Conservation (phyloP, 352 stramenopile genomes). For the Pythium aristosporum region DNA sequence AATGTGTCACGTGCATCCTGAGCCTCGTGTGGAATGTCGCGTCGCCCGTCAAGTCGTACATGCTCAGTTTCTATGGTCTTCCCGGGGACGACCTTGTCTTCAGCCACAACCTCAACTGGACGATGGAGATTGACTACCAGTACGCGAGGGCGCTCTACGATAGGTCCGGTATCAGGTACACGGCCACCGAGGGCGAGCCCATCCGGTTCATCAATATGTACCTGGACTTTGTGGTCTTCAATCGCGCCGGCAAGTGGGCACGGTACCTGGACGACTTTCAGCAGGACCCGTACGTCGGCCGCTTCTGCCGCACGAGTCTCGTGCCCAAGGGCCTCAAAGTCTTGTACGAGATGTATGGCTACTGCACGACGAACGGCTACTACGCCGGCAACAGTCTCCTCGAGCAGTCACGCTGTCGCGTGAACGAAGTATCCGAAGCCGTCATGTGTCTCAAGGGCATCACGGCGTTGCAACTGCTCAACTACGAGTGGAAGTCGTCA, state of each 20-base stretch:
- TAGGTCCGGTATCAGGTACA: slow-evolving; percentile 17
- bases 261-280: slow-evolving; percentile 20
- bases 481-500: slow-evolving; percentile 25
- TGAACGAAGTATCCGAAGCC: slow-evolving; percentile 23
- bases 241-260: slow-evolving; percentile 15
- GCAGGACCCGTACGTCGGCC: slow-evolving; percentile 19
- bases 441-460: slow-evolving; percentile 30
- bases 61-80: slow-evolving; percentile 22
- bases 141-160: slow-evolving; percentile 22
- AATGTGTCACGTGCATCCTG: slow-evolving; percentile 6
- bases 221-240: slow-evolving; percentile 25
- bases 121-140: slow-evolving; percentile 23
- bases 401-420: slow-evolving; percentile 3
- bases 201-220: slow-evolving; percentile 32
- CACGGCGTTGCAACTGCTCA: slow-evolving; percentile 19
- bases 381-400: slow-evolving; percentile 14
- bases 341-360: neutral
- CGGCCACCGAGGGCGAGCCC: slow-evolving; percentile 5
- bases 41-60: slow-evolving; percentile 21
- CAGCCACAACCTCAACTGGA: slow-evolving; percentile 23
- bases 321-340: slow-evolving; percentile 1
- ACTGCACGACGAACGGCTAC: slow-evolving; percentile 3
- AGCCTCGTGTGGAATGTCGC: slow-evolving; percentile 19
- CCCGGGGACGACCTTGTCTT: slow-evolving; percentile 21
- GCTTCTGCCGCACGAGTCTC: slow-evolving; percentile 23